These are phyloP conservation scores for Delonix regia DNA, from an alignment of 306 rosid genomes.

Conservation along the genomic window DNA sequence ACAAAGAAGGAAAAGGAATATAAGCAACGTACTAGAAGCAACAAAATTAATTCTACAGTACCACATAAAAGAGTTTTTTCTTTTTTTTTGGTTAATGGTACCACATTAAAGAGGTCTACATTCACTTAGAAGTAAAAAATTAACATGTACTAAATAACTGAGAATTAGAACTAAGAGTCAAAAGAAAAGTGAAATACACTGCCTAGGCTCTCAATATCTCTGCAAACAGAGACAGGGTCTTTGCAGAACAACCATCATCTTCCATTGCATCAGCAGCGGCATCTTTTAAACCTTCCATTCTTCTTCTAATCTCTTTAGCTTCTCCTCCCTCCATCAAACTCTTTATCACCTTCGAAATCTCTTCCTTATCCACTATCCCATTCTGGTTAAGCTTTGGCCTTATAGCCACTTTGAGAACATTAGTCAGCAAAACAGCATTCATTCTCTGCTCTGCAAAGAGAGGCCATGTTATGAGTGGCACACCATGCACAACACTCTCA, in stretches of 20 bases:
- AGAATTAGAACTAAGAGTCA: no score
- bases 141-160: no score
- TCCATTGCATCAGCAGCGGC: constrained; percentile 21
- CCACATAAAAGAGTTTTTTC: no score
- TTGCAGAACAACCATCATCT: constrained; percentile 30
- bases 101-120: no score
- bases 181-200: no score
- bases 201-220: not conserved
- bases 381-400: constrained; percentile 19
- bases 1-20: no score
- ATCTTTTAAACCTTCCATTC: constrained; percentile 20
- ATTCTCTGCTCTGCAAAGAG: constrained; percentile 35
- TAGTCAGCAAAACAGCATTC: constrained; percentile 13
- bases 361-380: constrained; percentile 24
- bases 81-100: no score
- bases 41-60: no score
- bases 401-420: constrained; percentile 24
- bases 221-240: not conserved
- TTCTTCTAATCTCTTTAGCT: constrained; percentile 2
- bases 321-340: constrained; percentile 20
- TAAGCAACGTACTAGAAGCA: no score
- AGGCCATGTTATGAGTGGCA: constrained; percentile 34
- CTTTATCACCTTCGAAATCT: constrained; percentile 26
- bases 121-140: no score
- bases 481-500: constrained; percentile 23